phyloP scores from a whole-genome alignment of 2,329 filamentous ascomycete genomes.

The Penicillium sp. region DNA sequence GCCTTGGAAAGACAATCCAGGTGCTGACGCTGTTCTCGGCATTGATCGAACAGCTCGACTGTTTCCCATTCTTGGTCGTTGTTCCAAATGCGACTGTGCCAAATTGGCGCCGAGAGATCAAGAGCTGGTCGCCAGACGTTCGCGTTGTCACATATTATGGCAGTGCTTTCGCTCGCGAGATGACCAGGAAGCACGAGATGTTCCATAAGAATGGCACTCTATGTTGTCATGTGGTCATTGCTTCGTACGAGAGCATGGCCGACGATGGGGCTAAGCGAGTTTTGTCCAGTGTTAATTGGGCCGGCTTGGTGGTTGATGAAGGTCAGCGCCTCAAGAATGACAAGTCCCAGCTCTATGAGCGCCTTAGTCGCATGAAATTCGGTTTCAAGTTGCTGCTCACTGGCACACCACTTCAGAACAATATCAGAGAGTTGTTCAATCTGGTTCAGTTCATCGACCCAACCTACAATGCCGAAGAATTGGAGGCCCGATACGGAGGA shows the following conservation, averaged over 20 bases:
- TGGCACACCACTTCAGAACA: slow-evolving; percentile 77
- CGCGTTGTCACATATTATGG: slow-evolving; percentile 94
- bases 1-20: slow-evolving; percentile 94
- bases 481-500: slow-evolving; percentile 71
- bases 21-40: slow-evolving; percentile 78
- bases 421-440: slow-evolving; percentile 91
- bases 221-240: slow-evolving; percentile 86
- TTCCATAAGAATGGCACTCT: slow-evolving; percentile 67
- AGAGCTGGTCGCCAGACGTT: slow-evolving; percentile 82
- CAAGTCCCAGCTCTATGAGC: slow-evolving; percentile 73
- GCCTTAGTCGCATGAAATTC: slow-evolving; percentile 69
- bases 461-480: slow-evolving; percentile 62
- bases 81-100: slow-evolving; percentile 93
- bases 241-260: slow-evolving; percentile 86
- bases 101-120: slow-evolving; percentile 97
- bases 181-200: slow-evolving; percentile 80
- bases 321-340: slow-evolving; percentile 96
- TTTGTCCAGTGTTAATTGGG: slow-evolving; percentile 75
- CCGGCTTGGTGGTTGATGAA: slow-evolving; percentile 87
- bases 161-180: slow-evolving; percentile 67
- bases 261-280: slow-evolving; percentile 66
- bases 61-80: slow-evolving; percentile 89
- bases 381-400: slow-evolving; percentile 85
- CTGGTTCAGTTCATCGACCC: slow-evolving; percentile 91
- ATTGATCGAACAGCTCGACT: slow-evolving; percentile 66